These are phyloP conservation scores for Venturia aucupariae DNA, from an alignment of 2,329 filamentous ascomycete genomes.

Conservation along the genomic window DNA sequence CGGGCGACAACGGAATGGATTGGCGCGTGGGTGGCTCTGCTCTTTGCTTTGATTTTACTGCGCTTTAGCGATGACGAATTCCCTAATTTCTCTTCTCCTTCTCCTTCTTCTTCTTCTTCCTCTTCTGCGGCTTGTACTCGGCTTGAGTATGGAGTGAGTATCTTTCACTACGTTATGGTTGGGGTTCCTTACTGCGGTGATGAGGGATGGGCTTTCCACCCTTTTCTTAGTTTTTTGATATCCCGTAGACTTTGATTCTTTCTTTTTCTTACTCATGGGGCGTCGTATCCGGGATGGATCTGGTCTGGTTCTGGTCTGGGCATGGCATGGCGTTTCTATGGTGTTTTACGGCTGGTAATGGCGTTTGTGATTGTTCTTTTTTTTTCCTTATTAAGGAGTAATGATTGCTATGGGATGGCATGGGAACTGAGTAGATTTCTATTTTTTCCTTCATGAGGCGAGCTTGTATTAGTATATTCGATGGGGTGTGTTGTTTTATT, in stretches of 20 bases:
- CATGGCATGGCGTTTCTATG: background rate
- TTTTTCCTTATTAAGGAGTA: background rate
- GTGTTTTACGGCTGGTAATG: background rate
- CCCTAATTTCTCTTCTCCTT: background rate
- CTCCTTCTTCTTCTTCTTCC: background rate
- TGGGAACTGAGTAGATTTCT: no score
- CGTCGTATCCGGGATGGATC: background rate
- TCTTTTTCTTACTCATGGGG: background rate
- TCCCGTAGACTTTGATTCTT: slow-evolving; percentile 7
- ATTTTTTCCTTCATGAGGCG: no score
- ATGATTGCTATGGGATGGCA: background rate
- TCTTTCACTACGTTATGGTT: background rate
- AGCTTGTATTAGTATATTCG: no score
- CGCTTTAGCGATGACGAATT: background rate
- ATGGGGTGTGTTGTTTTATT: no score
- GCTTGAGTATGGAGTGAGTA: no score
- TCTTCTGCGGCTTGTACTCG: no score
- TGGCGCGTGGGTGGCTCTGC: background rate
- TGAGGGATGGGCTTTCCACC: background rate
- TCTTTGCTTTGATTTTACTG: background rate
- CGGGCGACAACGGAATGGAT: no score
- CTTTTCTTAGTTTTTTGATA: slow-evolving; percentile 4
- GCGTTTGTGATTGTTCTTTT: background rate
- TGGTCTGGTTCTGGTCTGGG: no score
- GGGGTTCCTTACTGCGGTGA: background rate